phyloP scores from a whole-genome alignment of 176 grass and related monocot species.

The Hyparrhenia diplandra region DNA sequence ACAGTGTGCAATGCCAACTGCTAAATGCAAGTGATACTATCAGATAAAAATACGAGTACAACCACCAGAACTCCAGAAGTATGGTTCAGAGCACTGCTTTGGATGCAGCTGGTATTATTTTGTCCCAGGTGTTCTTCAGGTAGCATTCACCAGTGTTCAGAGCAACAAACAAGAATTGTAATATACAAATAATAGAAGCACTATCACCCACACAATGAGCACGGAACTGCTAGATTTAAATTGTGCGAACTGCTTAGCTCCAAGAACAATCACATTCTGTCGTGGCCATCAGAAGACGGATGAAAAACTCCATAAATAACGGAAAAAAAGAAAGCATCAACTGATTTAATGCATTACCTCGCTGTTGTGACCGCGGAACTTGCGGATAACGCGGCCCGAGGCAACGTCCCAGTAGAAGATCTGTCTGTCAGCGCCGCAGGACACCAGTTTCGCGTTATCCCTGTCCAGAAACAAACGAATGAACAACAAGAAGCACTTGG shows the following conservation, averaged over 20 bases:
- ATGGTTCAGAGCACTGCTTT: background rate
- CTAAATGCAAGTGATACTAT: background rate
- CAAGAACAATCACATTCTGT: background rate
- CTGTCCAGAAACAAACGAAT: slow-evolving; percentile 25
- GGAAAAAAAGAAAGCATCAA: background rate
- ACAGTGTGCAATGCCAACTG: background rate
- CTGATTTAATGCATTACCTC: slow-evolving; percentile 46
- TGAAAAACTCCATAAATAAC: background rate
- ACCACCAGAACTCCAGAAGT: background rate
- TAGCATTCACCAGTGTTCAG: background rate
- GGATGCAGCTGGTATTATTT: background rate
- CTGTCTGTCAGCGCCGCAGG: slow-evolving; percentile 82
- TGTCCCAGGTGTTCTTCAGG: background rate
- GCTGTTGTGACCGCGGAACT: slow-evolving; percentile 93
- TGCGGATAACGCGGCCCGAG: slow-evolving; percentile 71
- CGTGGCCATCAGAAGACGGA: background rate
- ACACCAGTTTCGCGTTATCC: slow-evolving; percentile 87
- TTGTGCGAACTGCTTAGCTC: background rate
- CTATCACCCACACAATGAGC: background rate
- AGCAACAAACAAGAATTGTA: background rate
- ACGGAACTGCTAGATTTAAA: background rate
- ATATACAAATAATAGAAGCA: background rate
- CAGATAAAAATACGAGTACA: background rate
- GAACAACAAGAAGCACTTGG: background rate
- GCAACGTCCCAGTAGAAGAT: slow-evolving; percentile 95